Base-by-base conservation (phyloP, 805 yeast species). In the Candida andamanensis region DNA sequence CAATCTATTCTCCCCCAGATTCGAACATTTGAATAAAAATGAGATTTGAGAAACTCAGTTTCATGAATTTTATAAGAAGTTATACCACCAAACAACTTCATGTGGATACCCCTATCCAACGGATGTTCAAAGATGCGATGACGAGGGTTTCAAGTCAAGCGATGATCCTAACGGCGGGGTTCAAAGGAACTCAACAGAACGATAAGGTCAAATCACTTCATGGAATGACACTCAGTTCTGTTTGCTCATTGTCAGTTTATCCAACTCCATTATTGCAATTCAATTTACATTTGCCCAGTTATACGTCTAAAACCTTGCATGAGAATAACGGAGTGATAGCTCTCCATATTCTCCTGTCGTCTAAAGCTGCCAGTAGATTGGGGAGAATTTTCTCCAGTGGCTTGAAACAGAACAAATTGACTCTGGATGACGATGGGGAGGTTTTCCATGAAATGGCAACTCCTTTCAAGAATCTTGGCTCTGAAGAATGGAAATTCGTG, bases 211-310 rank as follows among this genome's bases (percentile, higher is more conserved):
- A 26, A 16, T 27, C 33, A 12, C 15, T 56, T 67, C 81, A 72
- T 56, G 97, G 97, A 0, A 76, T 85, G 66, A 86, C 97, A 0
- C 63, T 90, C 2, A 83, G 95, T 2, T 85, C 95, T 1, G 85
- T 87, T 26, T 75, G 85, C 9, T 87, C 97, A 1, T 60, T 90
- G 10, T 78, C 95, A 1, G 72, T 87, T 17, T 65, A 70, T 29
- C 96, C 96, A 0, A 67, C 66, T 10, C 94, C 95, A 1, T 57
- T 89, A 33, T 49, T 90, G 1, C 92, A 85, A 47, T 89, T 90
- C 63, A 90, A 90, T 52, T 62, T 90, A 23, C 95, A 85, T 54
- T 61, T 78, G 10, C 97, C 97, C 0, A 85, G 95, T 4, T 69
- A 79, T 19, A 89, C 97, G 0, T 80, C 95, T 0, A 60, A 64